Evolutionary conservation across 176 grass and related monocot genomes (phyloP), one percentile per base, ranked within the genome.

Genomic region (Oryza glumipatula): DNA sequence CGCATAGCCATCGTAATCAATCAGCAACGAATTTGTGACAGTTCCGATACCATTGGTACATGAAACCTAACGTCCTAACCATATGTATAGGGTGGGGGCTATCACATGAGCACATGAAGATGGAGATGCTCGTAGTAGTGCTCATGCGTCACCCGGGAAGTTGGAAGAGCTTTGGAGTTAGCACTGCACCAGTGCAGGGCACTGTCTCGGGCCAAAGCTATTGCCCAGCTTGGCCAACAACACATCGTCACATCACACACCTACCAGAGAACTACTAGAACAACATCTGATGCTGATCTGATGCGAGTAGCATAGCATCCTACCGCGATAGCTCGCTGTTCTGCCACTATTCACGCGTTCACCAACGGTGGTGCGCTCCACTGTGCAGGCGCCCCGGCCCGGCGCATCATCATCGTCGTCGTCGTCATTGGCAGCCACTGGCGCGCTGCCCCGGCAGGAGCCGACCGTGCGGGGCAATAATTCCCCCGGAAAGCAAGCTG

Each of bases 401-500:
- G 58, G 58, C 58, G 58, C 58, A 63, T 6, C 36, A 36, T 36
- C 35, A 0, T 36, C 35, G 35, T 36, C 35, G 22, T 21, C 21
- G 9, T 63, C n/a, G 11, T 16, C 66, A 0, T 17, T 13, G 0
- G 36, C 3, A 12, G 14, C 35, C 17, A 60, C 23, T 16, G 33
- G 15, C 35, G 35, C 35, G 35, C 16, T 68, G 72, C 78, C 36
- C 58, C 32, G 9, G 21, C 14, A 23, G 39, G 22, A 66, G n/a
- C 70, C 30, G 70, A 68, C 77, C 74, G 1, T 0, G 45, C 46
- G 14, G 36, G 51, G 4, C 52, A 85, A 86, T 86, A 79, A 86
- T 86, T 70, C 11, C 24, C 38, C 36, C 36, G 15, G 6, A 49
- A 46, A 61, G 48, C 38, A 15, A 63, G 21, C 58, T 8, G 7